Evolutionary conservation across 495 filamentous ascomycete genomes (phyloP).

Genomic region (Neurospora sp.): DNA sequence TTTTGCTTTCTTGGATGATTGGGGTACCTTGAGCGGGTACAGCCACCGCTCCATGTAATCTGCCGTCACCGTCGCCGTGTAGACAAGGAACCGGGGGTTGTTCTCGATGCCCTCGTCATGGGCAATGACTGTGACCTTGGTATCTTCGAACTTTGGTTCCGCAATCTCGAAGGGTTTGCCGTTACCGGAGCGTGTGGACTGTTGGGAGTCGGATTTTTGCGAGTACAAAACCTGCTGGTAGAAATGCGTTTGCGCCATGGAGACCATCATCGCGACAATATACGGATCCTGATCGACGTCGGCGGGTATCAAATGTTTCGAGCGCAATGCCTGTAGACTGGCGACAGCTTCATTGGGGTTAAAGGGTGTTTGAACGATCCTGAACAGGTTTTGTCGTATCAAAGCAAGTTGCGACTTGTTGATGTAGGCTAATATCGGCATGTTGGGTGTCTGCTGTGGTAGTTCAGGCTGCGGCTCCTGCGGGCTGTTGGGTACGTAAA

Average conservation of each 20-base stretch:
- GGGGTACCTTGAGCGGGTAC: conserved; percentile 22
- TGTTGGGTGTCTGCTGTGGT: conserved; percentile 5
- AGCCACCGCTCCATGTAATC: conserved; percentile 31
- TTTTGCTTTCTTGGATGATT: not conserved
- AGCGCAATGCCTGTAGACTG: conserved; percentile 26
- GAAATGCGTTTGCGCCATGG: conserved; percentile 37
- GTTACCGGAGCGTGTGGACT: conserved; percentile 7
- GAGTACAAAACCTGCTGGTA: conserved; percentile 16
- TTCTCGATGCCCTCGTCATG: conserved; percentile 22
- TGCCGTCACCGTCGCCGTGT: conserved; percentile 29
- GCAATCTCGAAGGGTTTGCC: conserved; percentile 4
- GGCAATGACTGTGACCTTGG: conserved; percentile 32
- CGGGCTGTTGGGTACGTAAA: conserved; percentile 1
- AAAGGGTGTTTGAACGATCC: conserved; percentile 17
- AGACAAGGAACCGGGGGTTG: conserved; percentile 31
- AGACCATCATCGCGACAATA: conserved; percentile 30
- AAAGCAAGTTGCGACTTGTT: conserved; percentile 23
- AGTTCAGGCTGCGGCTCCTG: conserved; percentile 8
- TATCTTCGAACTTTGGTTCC: conserved; percentile 19
- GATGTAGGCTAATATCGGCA: conserved; percentile 33
- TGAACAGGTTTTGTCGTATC: conserved; percentile 25
- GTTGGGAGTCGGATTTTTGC: conserved; percentile 6
- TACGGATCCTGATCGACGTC: conserved; percentile 34
- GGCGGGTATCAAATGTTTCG: conserved; percentile 27
- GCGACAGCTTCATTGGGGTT: conserved; percentile 25